Base-by-base conservation (phyloP, 108 stramenopile genomes). In the Skeletonema grethae region DNA sequence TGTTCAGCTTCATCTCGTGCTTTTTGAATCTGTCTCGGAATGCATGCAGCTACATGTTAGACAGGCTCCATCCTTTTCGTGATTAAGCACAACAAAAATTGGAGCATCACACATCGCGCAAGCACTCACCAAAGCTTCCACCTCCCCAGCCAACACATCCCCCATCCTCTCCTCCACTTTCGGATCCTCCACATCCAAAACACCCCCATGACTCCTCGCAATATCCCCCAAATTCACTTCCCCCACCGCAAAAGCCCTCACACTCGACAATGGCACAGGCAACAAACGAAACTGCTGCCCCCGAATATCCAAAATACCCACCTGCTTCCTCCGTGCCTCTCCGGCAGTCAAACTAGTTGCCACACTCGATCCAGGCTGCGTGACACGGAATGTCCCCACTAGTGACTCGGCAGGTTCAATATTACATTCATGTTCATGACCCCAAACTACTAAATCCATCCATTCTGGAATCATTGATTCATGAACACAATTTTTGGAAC, bases 391-490 rank as follows among this genome's bases (percentile, higher is more conserved):
- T 32, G 96, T 96, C 6, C 97, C 96, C 18, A 94, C 93, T 39
- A 92, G 82, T 13, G 90, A 92, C 70, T 97, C 96, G 35, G 77
- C 67, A 7, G 95, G 88, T 22, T 88, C 85, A 58, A 97, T 90
- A 58, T 77, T 72, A 80, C 94, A 96, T 73, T 98, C 97, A 79
- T 99, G 99, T 85, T 98, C 99, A 72, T 99, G 97, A 4, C 95
- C 95, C 93, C 92, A 98, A 29, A 96, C 80, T 35, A 85, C 96
- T 34, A 98, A 80, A 73, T 98, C 97, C 85, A 98, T 97, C 97
- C 98, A 99, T 67, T 96, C 96, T 0, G 99, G 99, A 12, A 99
- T 98, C 97, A 98, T 97, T 60, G 83, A 75, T 77, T 98, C 98
- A 65, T 97, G 96, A 36, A 98, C 85, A 70, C 97, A 98, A 57